Evolutionary conservation across 768 basidiomycete species (phyloP).

Genomic region (Mrakia gelida): DNA sequence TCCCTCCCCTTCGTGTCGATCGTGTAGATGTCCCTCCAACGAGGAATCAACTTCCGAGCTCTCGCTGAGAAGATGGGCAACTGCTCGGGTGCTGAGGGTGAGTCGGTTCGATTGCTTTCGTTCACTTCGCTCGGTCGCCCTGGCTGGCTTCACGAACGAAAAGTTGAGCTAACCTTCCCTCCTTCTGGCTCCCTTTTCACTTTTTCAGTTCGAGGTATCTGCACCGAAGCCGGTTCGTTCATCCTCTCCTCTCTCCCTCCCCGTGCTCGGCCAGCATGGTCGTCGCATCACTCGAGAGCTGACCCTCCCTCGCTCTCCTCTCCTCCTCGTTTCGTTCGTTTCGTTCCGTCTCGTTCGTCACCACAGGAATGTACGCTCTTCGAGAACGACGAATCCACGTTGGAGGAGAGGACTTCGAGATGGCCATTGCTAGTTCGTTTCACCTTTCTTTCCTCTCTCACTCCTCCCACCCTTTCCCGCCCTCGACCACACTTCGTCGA

Average conservation of each 20-base stretch:
- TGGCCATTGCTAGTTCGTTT: slow-evolving; percentile 86
- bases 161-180: slow-evolving; percentile 15
- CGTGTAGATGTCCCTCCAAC: slow-evolving; percentile 89
- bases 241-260: neutral
- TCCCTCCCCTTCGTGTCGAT: no score
- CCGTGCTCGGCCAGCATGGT: no score
- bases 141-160: neutral
- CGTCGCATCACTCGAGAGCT: neutral
- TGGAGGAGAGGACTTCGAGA: slow-evolving; percentile 97
- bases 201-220: slow-evolving; percentile 16
- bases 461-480: neutral
- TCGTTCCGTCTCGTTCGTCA: neutral
- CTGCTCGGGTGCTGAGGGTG: slow-evolving; percentile 97
- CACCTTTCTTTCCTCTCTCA: slow-evolving; percentile 28
- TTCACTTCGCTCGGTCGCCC: slow-evolving; percentile 10
- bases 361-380: slow-evolving; percentile 86
- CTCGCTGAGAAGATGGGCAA: slow-evolving; percentile 96
- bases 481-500: neutral
- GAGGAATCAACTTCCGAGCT: slow-evolving; percentile 92
- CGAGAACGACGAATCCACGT: slow-evolving; percentile 94
- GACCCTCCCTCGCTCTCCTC: neutral
- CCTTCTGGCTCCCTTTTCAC: neutral
- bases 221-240: slow-evolving; percentile 26
- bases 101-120: slow-evolving; percentile 86
- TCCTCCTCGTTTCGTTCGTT: neutral